Conservation (phyloP, 1,284 basidiomycete genomes). For the Mycena sp. region DNA sequence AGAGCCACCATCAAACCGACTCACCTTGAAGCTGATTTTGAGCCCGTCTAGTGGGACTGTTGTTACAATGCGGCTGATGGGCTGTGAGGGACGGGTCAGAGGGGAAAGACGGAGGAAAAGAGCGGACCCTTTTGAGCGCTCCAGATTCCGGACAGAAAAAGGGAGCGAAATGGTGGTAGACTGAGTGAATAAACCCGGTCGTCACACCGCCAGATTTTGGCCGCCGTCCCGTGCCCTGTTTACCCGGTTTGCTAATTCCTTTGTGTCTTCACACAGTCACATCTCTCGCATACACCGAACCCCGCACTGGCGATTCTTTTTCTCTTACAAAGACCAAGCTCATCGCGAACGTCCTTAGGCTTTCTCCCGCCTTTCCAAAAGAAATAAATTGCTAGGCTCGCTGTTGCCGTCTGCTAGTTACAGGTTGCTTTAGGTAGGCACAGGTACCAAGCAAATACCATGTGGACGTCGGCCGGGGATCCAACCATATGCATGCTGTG, state of each 20-base stretch:
- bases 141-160: conserved; percentile 53
- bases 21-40: conserved; percentile 74
- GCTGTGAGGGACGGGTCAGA: conserved; percentile 36
- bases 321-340: too few relatives aligned
- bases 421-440: too few relatives aligned
- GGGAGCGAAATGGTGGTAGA: conserved; percentile 45
- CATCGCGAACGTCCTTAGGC: too few relatives aligned
- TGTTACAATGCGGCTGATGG: conserved; percentile 72
- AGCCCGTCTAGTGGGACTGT: conserved; percentile 82
- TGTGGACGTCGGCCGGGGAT: too few relatives aligned
- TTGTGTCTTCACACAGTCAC: conserved; percentile 18
- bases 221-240: conserved; percentile 7
- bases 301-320: neutral
- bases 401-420: too few relatives aligned
- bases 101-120: conserved; percentile 31
- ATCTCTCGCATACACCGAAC: neutral
- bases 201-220: conserved; percentile 18
- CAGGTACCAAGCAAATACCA: too few relatives aligned
- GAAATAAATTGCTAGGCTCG: too few relatives aligned
- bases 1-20: conserved; percentile 36
- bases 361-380: too few relatives aligned
- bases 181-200: conserved; percentile 19
- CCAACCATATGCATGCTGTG: too few relatives aligned
- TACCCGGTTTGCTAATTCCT: conserved; percentile 5
- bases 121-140: conserved; percentile 56